Percentiles rank a stretch among this genome's conserved stretches.
Evolutionary conservation across 176 grass and related monocot species (phyloP).

Genomic region (Bonia amplexicaulis): DNA sequence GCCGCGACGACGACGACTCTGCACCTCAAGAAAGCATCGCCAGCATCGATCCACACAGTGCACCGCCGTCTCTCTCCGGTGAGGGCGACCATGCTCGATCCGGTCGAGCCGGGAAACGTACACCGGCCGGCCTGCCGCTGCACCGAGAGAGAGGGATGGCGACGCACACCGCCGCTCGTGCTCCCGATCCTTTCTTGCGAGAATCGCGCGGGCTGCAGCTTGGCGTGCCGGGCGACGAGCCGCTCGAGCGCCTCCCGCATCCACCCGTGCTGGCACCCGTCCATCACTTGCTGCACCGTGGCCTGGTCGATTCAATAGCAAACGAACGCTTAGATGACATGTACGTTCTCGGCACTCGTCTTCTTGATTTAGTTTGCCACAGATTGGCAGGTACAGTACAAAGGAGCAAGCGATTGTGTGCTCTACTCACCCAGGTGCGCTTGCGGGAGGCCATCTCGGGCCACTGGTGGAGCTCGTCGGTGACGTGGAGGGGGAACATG

Average conservation of each 20-base stretch:
- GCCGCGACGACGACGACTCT: constrained; percentile 4
- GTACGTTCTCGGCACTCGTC: not conserved
- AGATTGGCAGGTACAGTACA: not conserved
- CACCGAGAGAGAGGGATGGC: constrained; percentile 9
- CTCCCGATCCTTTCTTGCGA: constrained; percentile 6
- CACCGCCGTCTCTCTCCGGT: constrained; percentile 17
- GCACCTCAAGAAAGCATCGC: constrained; percentile 4
- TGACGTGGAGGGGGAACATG: constrained; percentile 81
- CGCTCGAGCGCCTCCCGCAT: constrained; percentile 75
- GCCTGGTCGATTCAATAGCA: constrained; percentile 33
- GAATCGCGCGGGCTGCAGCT: not conserved
- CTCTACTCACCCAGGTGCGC: constrained; percentile 63
- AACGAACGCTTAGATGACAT: not conserved
- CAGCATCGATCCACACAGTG: not conserved
- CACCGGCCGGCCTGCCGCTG: constrained; percentile 40
- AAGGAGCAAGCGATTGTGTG: not conserved
- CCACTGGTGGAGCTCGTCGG: constrained; percentile 65
- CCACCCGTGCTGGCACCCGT: constrained; percentile 78
- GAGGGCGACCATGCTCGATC: constrained; percentile 35
- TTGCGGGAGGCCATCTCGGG: constrained; percentile 77
- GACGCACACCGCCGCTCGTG: not conserved
- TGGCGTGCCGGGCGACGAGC: constrained; percentile 48
- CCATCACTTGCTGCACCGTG: constrained; percentile 58
- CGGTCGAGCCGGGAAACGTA: not conserved
- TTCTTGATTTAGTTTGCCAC: not conserved